phyloP scores from a whole-genome alignment of 2,329 filamentous ascomycete genomes.

The Aciculosporium take region DNA sequence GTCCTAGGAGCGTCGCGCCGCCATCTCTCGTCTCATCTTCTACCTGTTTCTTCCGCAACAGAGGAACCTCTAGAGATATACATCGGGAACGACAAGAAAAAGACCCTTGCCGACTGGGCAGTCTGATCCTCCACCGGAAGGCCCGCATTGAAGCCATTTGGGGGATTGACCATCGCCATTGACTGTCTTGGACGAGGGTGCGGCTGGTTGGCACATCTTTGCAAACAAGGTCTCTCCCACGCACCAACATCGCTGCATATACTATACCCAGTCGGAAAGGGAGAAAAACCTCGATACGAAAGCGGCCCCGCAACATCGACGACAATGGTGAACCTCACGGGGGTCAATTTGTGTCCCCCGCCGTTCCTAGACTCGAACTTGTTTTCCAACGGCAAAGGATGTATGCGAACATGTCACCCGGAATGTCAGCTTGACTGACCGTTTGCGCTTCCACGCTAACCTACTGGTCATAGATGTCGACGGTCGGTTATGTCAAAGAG shows the following conservation, averaged over 20 bases:
- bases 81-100: neutral
- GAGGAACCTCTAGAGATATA: neutral
- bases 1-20: neutral
- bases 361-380: constrained; percentile 54
- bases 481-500: constrained; percentile 38
- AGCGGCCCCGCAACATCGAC: neutral
- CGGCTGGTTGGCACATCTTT: neutral
- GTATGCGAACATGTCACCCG: constrained; percentile 27
- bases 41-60: neutral
- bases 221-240: neutral
- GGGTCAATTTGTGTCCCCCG: constrained; percentile 40
- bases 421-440: constrained; percentile 5
- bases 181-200: neutral
- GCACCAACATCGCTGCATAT: neutral
- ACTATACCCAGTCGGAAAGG: neutral
- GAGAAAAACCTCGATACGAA: neutral
- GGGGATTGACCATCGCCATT: neutral
- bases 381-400: constrained; percentile 49
- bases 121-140: neutral
- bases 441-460: neutral
- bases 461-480: constrained; percentile 32
- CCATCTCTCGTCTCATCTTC: neutral
- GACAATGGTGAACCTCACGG: constrained; percentile 21
- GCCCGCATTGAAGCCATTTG: neutral
- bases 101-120: neutral